phyloP scores from a whole-genome alignment of 2,329 filamentous ascomycete genomes.

The Aspergillus novofumigatus region DNA sequence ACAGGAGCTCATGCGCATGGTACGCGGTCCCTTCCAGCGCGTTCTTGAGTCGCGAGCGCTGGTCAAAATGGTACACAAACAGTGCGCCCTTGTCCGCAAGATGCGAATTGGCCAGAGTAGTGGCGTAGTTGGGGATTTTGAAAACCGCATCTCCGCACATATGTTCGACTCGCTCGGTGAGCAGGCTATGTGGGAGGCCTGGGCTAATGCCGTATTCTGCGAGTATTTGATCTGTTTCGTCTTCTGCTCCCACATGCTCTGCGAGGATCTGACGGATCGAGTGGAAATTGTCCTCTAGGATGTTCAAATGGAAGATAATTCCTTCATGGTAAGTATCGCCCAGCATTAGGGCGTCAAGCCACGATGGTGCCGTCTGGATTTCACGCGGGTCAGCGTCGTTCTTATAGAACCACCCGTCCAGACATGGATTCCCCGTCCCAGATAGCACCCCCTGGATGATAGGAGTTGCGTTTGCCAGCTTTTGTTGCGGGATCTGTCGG shows the following conservation, averaged over 20 bases:
- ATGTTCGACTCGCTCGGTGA: conserved; percentile 18
- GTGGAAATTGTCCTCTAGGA: conserved; percentile 15
- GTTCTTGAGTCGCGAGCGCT: conserved; percentile 21
- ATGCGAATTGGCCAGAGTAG: conserved; percentile 1
- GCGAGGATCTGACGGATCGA: conserved; percentile 11
- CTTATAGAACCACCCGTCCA: conserved; percentile 24
- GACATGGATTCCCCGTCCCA: conserved; percentile 23
- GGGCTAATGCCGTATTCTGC: conserved; percentile 15
- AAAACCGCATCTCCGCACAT: conserved; percentile 25
- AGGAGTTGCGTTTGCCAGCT: conserved; percentile 21
- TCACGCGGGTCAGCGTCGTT: conserved; percentile 6
- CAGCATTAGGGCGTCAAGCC: conserved; percentile 21
- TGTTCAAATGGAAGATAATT: conserved; percentile 23
- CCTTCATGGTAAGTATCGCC: conserved; percentile 26
- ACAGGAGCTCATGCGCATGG: conserved; percentile 25
- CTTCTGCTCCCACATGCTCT: conserved; percentile 8
- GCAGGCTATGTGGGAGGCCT: conserved; percentile 4
- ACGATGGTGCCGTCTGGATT: conserved; percentile 14
- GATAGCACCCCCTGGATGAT: conserved; percentile 19
- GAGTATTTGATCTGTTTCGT: conserved; percentile 15
- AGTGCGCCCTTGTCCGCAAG: background rate
- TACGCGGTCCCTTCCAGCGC: conserved; percentile 22
- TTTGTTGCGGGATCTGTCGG: conserved; percentile 19
- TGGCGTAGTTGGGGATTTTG: conserved; percentile 22
- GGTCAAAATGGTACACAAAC: conserved; percentile 25